Conservation (phyloP, 2,329 filamentous ascomycete species). For the Ceratocystis cubensis region DNA sequence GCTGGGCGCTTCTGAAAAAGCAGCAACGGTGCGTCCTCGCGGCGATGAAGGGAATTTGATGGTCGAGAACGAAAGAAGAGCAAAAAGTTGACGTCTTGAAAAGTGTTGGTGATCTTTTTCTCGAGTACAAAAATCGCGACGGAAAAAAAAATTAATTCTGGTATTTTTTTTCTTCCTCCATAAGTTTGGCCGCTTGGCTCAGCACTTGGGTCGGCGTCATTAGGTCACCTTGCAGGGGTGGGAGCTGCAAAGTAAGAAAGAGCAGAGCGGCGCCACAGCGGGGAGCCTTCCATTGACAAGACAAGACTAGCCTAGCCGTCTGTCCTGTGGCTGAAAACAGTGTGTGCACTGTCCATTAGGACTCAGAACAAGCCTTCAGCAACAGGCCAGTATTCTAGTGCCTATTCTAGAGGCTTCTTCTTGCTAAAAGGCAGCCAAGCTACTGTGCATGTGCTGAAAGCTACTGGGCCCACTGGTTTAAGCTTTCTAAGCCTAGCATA, state of each 20-base stretch:
- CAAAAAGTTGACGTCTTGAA: not conserved
- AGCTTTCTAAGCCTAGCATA: no score
- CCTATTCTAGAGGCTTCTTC: no score
- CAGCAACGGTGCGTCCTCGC: not conserved
- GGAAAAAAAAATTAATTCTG: constrained; percentile 8
- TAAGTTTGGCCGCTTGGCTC: constrained; percentile 14
- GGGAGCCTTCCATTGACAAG: not conserved
- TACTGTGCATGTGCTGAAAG: no score
- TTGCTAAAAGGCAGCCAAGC: no score
- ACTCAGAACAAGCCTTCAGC: no score
- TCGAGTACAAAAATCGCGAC: not conserved
- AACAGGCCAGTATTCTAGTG: not conserved
- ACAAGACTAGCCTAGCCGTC: not conserved
- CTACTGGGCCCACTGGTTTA: no score
- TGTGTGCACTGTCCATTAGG: not conserved
- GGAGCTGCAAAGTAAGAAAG: not conserved
- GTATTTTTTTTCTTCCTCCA: constrained; percentile 6
- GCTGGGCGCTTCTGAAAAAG: not conserved
- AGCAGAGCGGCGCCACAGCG: constrained; percentile 12
- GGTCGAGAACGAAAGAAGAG: constrained; percentile 6
- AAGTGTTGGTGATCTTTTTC: not conserved
- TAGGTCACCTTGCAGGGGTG: constrained; percentile 8
- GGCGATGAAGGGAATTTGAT: not conserved
- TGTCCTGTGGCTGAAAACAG: not conserved
- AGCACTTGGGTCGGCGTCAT: constrained; percentile 17